These are phyloP conservation scores for Aspergillus thermomutatus DNA, from an alignment of 2,329 filamentous ascomycete species.

Conservation along the genomic window DNA sequence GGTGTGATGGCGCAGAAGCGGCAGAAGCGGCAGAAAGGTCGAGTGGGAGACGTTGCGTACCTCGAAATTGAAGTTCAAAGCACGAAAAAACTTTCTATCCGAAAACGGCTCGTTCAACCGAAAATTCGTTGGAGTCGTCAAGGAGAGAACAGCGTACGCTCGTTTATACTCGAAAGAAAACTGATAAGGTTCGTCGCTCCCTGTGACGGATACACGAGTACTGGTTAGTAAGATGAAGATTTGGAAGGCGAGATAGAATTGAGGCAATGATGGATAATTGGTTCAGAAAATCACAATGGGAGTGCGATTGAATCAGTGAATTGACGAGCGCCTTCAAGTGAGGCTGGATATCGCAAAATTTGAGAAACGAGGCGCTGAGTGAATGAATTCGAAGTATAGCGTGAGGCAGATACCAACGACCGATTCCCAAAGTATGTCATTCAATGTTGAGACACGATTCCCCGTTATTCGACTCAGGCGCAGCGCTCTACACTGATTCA, in stretches of 20 bases:
- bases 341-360: background rate
- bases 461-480: conserved; percentile 4
- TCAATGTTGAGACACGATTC: background rate
- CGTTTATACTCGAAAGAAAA: conserved; percentile 31
- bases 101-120: conserved; percentile 34
- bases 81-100: conserved; percentile 24
- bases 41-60: conserved; percentile 9
- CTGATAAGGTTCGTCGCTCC: conserved; percentile 27
- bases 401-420: background rate
- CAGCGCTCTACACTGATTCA: conserved; percentile 1
- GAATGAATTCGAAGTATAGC: background rate
- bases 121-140: conserved; percentile 41
- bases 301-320: background rate
- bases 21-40: background rate
- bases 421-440: background rate
- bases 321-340: background rate
- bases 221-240: conserved; percentile 12
- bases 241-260: background rate
- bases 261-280: background rate
- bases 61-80: conserved; percentile 18
- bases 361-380: background rate
- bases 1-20: background rate
- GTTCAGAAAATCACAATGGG: background rate
- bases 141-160: conserved; percentile 36
- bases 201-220: conserved; percentile 4